These are phyloP conservation scores for Acacia acuminata DNA, from an alignment of 306 rosid species.

Conservation along the genomic window DNA sequence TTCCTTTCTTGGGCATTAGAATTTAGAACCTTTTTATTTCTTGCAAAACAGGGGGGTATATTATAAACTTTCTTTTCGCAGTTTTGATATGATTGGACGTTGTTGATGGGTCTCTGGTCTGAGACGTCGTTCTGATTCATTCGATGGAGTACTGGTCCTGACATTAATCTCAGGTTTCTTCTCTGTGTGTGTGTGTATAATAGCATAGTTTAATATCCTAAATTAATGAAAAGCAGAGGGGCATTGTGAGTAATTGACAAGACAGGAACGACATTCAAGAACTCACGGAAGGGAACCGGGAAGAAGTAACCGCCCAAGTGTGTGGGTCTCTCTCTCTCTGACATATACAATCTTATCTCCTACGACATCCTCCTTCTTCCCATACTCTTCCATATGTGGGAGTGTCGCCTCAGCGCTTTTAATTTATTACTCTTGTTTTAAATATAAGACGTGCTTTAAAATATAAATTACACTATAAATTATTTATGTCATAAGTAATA, in stretches of 20 bases:
- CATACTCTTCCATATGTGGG: not conserved
- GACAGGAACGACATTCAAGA: constrained; percentile 25
- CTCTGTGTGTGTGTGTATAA: not conserved
- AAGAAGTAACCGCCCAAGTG: not conserved
- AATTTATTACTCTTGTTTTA: no score
- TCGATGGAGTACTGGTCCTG: constrained; percentile 10
- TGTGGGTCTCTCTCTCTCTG: not conserved
- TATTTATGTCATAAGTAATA: no score
- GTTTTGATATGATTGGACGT: constrained; percentile 45
- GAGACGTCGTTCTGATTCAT: constrained; percentile 34
- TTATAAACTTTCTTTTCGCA: not conserved
- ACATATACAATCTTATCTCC: not conserved
- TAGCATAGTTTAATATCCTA: not conserved
- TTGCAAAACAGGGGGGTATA: not conserved
- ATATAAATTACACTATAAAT: no score
- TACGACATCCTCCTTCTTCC: not conserved
- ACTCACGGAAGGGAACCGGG: not conserved
- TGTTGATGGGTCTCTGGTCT: constrained; percentile 31
- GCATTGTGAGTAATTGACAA: constrained; percentile 21
- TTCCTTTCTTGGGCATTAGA: not conserved
- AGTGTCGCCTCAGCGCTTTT: not conserved
- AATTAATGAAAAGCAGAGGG: constrained; percentile 16
- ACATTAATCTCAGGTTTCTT: constrained; percentile 1
- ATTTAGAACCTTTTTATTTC: not conserved
- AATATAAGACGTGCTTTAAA: no score